A percentile compares a stretch with the other conserved stretches of the same genome.
These are phyloP conservation scores for Aphanoascus verrucosus DNA, from an alignment of 2,329 filamentous ascomycete species.

Conservation along the genomic window DNA sequence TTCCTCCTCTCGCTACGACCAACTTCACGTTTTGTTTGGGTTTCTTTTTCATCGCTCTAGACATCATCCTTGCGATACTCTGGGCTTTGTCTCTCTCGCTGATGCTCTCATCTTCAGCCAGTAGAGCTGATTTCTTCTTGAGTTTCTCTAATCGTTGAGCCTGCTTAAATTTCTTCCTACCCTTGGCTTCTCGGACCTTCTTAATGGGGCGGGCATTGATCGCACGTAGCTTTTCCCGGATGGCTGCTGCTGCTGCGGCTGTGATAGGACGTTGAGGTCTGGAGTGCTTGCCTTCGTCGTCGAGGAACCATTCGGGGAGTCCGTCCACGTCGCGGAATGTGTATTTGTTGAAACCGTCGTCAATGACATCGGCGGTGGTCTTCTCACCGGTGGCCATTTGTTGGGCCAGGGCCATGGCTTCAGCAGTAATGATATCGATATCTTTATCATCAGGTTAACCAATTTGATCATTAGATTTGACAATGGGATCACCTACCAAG, in stretches of 20 bases:
- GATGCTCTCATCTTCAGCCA: constrained; percentile 81
- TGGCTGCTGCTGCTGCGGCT: constrained; percentile 77
- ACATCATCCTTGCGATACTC: constrained; percentile 70
- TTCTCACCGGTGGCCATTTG: constrained; percentile 78
- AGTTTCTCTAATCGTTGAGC: constrained; percentile 86
- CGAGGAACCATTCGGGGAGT: constrained; percentile 93
- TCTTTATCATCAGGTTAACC: constrained; percentile 41
- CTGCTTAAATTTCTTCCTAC: constrained; percentile 92
- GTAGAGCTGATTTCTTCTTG: constrained; percentile 87
- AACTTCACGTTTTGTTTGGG: constrained; percentile 72
- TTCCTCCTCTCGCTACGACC: constrained; percentile 75
- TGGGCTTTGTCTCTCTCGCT: constrained; percentile 93
- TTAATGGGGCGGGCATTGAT: constrained; percentile 96
- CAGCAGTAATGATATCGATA: constrained; percentile 97
- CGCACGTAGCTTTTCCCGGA: constrained; percentile 87
- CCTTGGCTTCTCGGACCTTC: constrained; percentile 94
- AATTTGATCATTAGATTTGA: constrained; percentile 2
- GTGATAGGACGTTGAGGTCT: constrained; percentile 79
- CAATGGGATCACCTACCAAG: constrained; percentile 31
- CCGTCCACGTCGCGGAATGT: constrained; percentile 84
- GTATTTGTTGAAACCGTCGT: constrained; percentile 89
- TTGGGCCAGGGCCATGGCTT: constrained; percentile 96
- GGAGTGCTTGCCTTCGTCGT: constrained; percentile 79
- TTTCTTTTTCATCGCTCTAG: constrained; percentile 75
- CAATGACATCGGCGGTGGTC: constrained; percentile 65